Base-by-base conservation (phyloP, 495 filamentous ascomycete species). In the Aspergillus funiculosus region DNA sequence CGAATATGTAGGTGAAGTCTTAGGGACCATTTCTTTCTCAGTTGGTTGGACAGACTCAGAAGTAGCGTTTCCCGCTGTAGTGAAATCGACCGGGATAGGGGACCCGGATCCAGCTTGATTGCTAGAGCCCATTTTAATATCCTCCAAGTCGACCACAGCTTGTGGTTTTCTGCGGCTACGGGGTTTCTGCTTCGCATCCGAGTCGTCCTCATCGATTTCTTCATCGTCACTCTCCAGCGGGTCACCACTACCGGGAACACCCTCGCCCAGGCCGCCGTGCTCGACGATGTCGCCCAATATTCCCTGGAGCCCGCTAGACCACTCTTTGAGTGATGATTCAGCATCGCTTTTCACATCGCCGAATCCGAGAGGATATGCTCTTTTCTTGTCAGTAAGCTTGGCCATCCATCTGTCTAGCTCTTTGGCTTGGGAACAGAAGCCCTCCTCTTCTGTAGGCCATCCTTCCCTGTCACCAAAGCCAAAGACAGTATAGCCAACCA, bases 361-460 rank as follows among this genome's bases (percentile, higher is more conserved):
- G 72, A 90, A 81, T 2, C 91, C 91, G 2, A 97, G 65, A 2
- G 91, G 92, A 54, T 82, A 96, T 0, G 87, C 83, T 40, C 83
- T 64, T 62, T 86, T 92, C 50, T 80, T 74, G 2, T 80, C 85
- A 0, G 88, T 95, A 43, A 97, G 70, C 54, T 84, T 92, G 25
- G 91, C 90, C 81, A 97, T 85, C 92, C 91, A 97, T 57, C 82
- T 90, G 55, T 97, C 91, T 1, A 92, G 72, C 42, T 92, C 81
- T 55, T 80, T 82, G 0, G 90, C 91, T 58, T 97, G 89, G 22
- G 83, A 86, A 58, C 91, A 95, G 63, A 87, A 97, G 0, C 90
- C 91, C 52, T 94, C 87, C 43, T 85, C 82, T 56, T 90, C 87
- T 0, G 82, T 87, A 2, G 88, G 86, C 91, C 91, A 97, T 32